Evolutionary conservation across 768 basidiomycete species (phyloP).

Genomic region (Kwoniella sp.): DNA sequence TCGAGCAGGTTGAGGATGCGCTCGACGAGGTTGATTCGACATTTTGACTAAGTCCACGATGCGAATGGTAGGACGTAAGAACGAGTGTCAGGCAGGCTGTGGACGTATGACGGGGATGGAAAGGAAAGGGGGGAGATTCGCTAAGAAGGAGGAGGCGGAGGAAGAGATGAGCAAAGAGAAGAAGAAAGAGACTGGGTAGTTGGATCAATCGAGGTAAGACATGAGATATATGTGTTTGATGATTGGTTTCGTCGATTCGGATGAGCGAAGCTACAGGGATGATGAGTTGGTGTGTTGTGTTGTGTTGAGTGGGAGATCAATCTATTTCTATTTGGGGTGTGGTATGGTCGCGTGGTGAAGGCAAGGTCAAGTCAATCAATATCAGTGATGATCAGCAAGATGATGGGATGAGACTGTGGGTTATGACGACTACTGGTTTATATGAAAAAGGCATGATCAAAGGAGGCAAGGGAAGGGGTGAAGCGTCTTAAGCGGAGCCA

Average conservation of each 20-base stretch:
- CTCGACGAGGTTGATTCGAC: constrained; percentile 10
- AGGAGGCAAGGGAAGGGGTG: background rate
- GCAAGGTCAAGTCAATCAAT: background rate
- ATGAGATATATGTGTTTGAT: background rate
- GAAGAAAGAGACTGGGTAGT: background rate
- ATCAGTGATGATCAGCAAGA: background rate
- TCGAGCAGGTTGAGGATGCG: background rate
- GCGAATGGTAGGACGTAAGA: too few species aligned
- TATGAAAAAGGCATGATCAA: background rate
- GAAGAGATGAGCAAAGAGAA: background rate
- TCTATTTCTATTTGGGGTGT: too few species aligned
- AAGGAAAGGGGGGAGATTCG: background rate
- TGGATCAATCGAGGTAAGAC: background rate
- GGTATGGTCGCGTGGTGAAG: background rate
- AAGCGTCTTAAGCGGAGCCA: background rate
- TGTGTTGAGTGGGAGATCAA: too few species aligned
- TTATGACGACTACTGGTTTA: background rate
- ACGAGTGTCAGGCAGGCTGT: too few species aligned
- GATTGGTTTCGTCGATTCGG: background rate
- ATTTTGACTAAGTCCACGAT: background rate
- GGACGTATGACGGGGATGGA: too few species aligned
- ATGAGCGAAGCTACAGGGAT: background rate
- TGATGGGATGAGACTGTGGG: too few species aligned
- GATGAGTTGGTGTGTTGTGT: background rate
- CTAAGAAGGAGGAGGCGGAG: background rate